Evolutionary conservation across 495 filamentous ascomycete species (phyloP), one percentile per base, ranked within the genome.

Genomic region (Mycothermus thermophilus): DNA sequence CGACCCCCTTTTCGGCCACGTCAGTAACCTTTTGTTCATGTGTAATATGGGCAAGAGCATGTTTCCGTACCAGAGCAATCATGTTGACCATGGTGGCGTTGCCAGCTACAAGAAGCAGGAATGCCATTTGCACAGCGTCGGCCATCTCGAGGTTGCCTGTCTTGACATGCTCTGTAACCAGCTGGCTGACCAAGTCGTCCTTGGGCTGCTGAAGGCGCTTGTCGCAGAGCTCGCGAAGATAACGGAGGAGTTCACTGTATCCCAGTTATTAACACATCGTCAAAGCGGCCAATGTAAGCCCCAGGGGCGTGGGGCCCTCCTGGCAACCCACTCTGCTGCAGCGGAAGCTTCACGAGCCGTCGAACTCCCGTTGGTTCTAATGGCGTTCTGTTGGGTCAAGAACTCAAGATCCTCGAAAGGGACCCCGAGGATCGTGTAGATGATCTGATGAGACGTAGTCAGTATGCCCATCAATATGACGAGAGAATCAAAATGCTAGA

Each of bases 81-180:
- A 64, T 66, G 41, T 58, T 63, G 8, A 68, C 55, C 57, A 68
- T 64, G 8, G 63, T 64, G 0, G 63, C 62, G 26, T 67, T 68
- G 3, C 62, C 63, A 0, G 63, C 64, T 0, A 64, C 62, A 1
- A 68, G 55, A 22, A 66, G 39, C 16, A 68, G 38, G 41, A 64
- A 66, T 0, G 62, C 57, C 34, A 64, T 60, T 34, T 60, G 55
- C 1, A 59, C 50, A 0, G 54, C 60, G 22, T 64, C 62, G 1
- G 36, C 42, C 41, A 49, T 55, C 2, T 52, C 42, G 9, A 68
- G 43, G 13, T 59, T 35, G 2, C 63, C 63, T 4, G 48, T 46
- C 14, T 47, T 50, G 7, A 59, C 42, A 27, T 66, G 61, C 25
- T 64, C 47, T 2, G 37, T 46, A 8, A 59, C 52, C 3, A 69